Base-by-base conservation (phyloP, 441 rosid genomes). In the Gossypium gossypioides region DNA sequence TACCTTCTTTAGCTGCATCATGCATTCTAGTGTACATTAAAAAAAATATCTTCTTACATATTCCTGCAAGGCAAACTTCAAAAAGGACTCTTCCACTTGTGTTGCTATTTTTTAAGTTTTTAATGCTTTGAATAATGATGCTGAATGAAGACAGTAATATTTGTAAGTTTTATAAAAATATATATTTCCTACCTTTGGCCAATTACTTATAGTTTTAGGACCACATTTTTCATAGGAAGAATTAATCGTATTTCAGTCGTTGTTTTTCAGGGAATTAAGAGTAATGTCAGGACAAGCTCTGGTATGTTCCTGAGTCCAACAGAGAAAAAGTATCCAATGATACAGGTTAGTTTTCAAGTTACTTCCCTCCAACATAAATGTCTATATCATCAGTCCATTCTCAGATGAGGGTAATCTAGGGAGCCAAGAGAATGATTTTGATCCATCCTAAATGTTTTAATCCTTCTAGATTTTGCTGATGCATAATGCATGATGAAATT, bases 211-310 rank as follows among this genome's bases (percentile, higher is more conserved):
- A 5, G 69, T 46, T 55, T 3, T 12, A 63, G 16, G 57, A 46
- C 18, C 59, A 71, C 32, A 51, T 61, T 48, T 69, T 27, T 8
- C 22, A 46, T 64, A 15, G 55, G 32, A 63, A 59, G 50, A 12
- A 34, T 68, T 70, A 52, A 74, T 62, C 60, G 46, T 21, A 37
- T 12, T 58, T 21, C 27, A 4, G 66, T 42, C 21, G 44, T 27
- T 44, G 55, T 51, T 76, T 74, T 77, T 61, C 83, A 91, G 97
- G 99, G 99, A 74, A 83, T 91, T 57, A 89, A 88, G 84, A 91
- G 97, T 75, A 83, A 88, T 66, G 98, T 91, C 51, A 89, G 97
- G 80, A 94, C 98, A 54, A 94, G 99, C 82, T 90, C 97, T 54
- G 99, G 97, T 74, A 94, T 91, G 99, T 94, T 94, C 85, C 73